These are phyloP conservation scores for Gelatoporia subvermispora DNA, from an alignment of 768 basidiomycete species.

Conservation along the genomic window DNA sequence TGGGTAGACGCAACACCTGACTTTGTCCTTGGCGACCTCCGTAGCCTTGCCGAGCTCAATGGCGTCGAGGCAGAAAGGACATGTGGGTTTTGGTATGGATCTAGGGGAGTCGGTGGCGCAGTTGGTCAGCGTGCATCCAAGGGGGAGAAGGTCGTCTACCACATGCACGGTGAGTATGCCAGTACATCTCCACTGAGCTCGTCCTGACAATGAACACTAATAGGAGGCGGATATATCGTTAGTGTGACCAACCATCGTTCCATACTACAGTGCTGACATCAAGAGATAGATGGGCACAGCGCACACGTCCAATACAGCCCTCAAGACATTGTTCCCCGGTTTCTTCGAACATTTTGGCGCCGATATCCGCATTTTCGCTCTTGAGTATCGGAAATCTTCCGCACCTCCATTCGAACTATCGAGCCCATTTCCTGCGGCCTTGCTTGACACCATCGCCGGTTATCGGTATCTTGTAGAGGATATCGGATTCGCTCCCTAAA, in stretches of 20 bases:
- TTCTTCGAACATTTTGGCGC: conserved; percentile 40
- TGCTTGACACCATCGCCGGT: conserved; percentile 70
- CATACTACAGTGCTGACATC: no score
- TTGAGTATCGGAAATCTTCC: conserved; percentile 71
- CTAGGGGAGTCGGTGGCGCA: conserved; percentile 5
- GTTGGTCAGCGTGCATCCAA: conserved; percentile 17
- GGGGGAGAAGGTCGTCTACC: conserved; percentile 30
- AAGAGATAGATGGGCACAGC: background rate
- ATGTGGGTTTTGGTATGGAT: conserved; percentile 34
- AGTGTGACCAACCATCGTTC: no score
- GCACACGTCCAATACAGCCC: conserved; percentile 3
- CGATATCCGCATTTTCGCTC: conserved; percentile 47
- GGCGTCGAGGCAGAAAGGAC: conserved; percentile 25
- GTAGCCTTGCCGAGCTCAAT: conserved; percentile 22
- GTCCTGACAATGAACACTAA: no score
- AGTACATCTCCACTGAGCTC: no score
- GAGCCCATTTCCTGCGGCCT: conserved; percentile 68
- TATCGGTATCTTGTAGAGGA: conserved; percentile 63
- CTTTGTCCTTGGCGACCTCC: conserved; percentile 28
- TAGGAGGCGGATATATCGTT: no score
- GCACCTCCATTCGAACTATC: conserved; percentile 31
- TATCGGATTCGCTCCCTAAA: conserved; percentile 49
- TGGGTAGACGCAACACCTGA: conserved; percentile 33
- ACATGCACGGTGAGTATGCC: conserved; percentile 21
- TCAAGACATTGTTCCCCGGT: conserved; percentile 40